A percentile compares a stretch with the other conserved stretches of the same genome.
These are phyloP conservation scores for Camelina hispida DNA, from an alignment of 345 rosid species.

Conservation along the genomic window DNA sequence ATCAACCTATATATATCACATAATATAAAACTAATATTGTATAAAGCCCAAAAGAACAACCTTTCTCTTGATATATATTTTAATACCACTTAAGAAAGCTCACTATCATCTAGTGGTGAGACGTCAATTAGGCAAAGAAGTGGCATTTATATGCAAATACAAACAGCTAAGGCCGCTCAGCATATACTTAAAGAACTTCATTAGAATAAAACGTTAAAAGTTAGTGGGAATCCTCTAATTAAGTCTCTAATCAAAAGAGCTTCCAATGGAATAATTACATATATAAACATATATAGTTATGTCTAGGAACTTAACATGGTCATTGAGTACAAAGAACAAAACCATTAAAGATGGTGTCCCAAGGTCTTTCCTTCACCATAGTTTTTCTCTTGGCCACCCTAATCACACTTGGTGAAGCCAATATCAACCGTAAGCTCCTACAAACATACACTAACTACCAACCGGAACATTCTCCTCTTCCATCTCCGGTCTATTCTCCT, in stretches of 20 bases:
- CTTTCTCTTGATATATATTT: conserved; percentile 15
- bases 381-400: conserved; percentile 22
- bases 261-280: not conserved
- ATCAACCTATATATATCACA: not conserved
- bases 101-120: conserved; percentile 8
- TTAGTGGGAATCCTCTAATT: conserved; percentile 35
- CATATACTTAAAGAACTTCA: conserved; percentile 4
- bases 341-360: conserved; percentile 31
- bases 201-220: not conserved
- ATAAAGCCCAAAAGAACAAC: not conserved
- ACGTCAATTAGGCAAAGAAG: conserved; percentile 1
- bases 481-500: conserved; percentile 17
- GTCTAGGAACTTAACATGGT: conserved; percentile 18
- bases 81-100: conserved; percentile 3
- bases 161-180: conserved; percentile 18
- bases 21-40: not conserved
- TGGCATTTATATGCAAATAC: not conserved
- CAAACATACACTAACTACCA: not conserved
- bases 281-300: conserved; percentile 8
- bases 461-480: conserved; percentile 25
- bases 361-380: conserved; percentile 20
- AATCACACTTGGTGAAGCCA: conserved; percentile 24
- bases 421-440: conserved; percentile 37
- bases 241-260: conserved; percentile 21
- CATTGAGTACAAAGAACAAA: conserved; percentile 25